Base-by-base conservation (phyloP, 257 asterid species). In the Cruciata laevipes region DNA sequence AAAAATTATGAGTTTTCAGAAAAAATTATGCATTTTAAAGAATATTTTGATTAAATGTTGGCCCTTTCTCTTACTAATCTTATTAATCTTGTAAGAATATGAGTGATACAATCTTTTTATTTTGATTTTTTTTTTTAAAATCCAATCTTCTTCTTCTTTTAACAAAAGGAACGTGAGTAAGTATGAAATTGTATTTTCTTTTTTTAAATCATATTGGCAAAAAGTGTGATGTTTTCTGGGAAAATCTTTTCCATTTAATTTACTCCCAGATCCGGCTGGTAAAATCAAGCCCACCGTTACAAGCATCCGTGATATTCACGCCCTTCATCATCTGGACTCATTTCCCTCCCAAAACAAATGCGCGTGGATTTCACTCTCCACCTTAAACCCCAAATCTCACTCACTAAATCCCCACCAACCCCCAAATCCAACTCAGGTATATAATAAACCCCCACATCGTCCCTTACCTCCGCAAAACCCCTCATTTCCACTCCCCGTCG, bases 401-500 rank as follows among this genome's bases (percentile, higher is more conserved):
- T 47, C 55, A 47, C 53, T 47, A 7, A 47, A 47, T 24, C n/a
- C 65, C 4, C 24, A 61, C 66, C 66, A 61, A 61, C 66, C 66
- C 47, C 66, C 47, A 16, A 31, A 16, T 16, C 66, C 66, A 37
- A 18, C 14, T 1, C 38, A 17, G 7, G 13, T 25, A 13, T 56
- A 56, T 56, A 56, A 61, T 37, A n/a, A 61, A 30, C 65, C 65
- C 44, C 14, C 24, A 2, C 44, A 61, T 33, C 21, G 18, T 13
- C 37, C 35, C 30, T 66, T 67, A 65, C 76, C 32, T 55, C 59
- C 27, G n/a, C 58, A 42, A 58, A 33, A 32, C 37, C 67, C 65
- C 17, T 31, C 20, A 59, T 69, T 66, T 20, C 61, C 69, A 30
- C 71, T 18, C 74, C 16, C 69, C 77, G 33, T 17, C 30, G 24